phyloP scores from a whole-genome alignment of 2,329 filamentous ascomycete genomes.

The Trichophyton mentagrophytes region DNA sequence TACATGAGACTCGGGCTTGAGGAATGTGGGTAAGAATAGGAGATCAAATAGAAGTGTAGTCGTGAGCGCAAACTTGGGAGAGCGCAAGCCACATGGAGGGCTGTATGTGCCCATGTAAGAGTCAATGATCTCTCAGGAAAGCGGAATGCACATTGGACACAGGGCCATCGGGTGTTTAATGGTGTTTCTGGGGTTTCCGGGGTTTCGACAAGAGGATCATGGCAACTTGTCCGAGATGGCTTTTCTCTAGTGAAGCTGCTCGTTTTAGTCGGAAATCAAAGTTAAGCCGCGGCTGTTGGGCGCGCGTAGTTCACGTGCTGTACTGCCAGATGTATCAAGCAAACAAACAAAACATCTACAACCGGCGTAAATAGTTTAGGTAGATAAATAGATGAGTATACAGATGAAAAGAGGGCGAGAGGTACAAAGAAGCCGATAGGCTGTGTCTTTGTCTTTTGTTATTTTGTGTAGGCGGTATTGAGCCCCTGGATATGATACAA shows the following conservation, averaged over 20 bases:
- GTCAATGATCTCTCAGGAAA: neutral
- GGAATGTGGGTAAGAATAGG: neutral
- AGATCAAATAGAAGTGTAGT: neutral
- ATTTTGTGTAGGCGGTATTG: neutral
- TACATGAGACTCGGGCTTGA: conserved; percentile 1
- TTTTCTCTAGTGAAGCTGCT: neutral
- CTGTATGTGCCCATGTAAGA: neutral
- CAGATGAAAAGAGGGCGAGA: neutral
- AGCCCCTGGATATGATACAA: neutral
- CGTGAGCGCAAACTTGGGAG: neutral
- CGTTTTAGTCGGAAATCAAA: neutral
- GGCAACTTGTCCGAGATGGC: neutral
- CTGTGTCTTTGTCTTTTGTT: neutral
- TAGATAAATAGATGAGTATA: neutral
- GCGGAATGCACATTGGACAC: neutral
- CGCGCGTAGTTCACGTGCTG: conserved; percentile 3
- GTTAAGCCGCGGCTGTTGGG: conserved; percentile 1
- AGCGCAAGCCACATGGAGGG: neutral
- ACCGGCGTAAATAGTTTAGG: neutral
- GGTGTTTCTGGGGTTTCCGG: neutral
- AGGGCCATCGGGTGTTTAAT: neutral
- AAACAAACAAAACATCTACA: neutral
- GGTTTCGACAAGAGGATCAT: neutral
- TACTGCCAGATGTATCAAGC: neutral
- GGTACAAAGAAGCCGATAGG: neutral